Evolutionary conservation across 192 early-diverging fungal species (phyloP).

Genomic region (Coemansia sp.): DNA sequence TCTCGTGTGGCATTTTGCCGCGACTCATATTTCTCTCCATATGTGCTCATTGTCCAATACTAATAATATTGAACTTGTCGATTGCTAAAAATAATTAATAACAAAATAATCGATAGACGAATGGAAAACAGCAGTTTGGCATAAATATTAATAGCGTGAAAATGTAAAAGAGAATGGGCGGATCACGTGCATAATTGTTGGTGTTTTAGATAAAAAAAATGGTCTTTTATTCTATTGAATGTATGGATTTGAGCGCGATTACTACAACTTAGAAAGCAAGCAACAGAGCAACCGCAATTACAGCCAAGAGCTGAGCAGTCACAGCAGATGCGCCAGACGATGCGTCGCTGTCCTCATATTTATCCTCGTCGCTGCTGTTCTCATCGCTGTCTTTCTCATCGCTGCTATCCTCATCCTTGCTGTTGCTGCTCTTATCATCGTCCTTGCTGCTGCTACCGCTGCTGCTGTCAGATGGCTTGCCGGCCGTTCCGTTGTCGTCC

Average conservation of each 20-base stretch:
- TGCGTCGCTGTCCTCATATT: not conserved
- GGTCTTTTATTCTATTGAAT: not conserved
- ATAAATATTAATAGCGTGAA: not conserved
- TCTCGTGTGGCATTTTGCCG: constrained; percentile 42
- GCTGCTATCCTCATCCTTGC: not conserved
- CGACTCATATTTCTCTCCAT: constrained; percentile 55
- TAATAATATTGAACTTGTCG: too few relatives aligned
- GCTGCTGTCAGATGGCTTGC: constrained; percentile 17
- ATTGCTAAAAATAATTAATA: not conserved
- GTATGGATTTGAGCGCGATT: not conserved
- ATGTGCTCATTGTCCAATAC: constrained; percentile 25
- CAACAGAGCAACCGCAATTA: not conserved
- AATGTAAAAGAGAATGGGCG: not conserved
- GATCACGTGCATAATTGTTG: not conserved
- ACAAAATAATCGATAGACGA: not conserved
- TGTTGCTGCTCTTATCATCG: not conserved
- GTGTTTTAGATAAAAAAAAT: not conserved
- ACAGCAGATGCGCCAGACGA: not conserved
- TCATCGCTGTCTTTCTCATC: not conserved
- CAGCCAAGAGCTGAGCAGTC: not conserved
- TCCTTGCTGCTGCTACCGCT: constrained; percentile 4
- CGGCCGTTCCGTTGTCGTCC: constrained; percentile 29
- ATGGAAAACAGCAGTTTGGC: not conserved
- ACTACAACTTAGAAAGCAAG: not conserved
- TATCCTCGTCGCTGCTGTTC: not conserved